These are phyloP conservation scores for Zygotorulaspora danielsina DNA, from an alignment of 805 yeast genomes.

Conservation along the genomic window DNA sequence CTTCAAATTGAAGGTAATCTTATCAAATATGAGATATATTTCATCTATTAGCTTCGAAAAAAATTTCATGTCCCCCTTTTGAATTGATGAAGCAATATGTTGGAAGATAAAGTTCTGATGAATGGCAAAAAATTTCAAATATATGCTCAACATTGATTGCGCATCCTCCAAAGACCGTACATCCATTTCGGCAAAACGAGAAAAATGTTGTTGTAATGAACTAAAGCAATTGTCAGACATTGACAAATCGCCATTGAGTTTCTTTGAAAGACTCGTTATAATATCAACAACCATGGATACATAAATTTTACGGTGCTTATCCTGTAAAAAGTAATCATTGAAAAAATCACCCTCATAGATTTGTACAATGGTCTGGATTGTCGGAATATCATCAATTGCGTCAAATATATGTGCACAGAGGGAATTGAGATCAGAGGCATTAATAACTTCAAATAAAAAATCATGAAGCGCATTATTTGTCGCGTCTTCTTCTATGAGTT, in stretches of 20 bases:
- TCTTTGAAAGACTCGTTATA: slow-evolving; percentile 23
- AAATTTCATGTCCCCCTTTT: slow-evolving; percentile 7
- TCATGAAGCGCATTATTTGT: slow-evolving; percentile 7
- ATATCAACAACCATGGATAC: slow-evolving; percentile 23
- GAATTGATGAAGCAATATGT: slow-evolving; percentile 16
- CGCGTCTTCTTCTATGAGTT: slow-evolving; percentile 4
- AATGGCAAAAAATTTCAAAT: slow-evolving; percentile 29
- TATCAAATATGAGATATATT: slow-evolving; percentile 26
- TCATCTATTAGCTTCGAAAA: slow-evolving; percentile 15
- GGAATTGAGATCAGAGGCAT: slow-evolving; percentile 22
- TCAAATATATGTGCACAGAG: slow-evolving; percentile 30
- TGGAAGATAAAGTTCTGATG: slow-evolving; percentile 29
- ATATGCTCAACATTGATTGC: slow-evolving; percentile 21
- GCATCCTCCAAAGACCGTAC: slow-evolving; percentile 9
- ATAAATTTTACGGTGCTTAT: slow-evolving; percentile 10
- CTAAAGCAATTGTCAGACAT: slow-evolving; percentile 16
- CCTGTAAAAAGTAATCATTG: slow-evolving; percentile 14
- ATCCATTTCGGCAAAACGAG: slow-evolving; percentile 13
- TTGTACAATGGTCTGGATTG: slow-evolving; percentile 16
- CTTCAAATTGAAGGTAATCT: slow-evolving; percentile 26
- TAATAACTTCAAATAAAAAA: slow-evolving; percentile 24
- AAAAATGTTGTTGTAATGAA: slow-evolving; percentile 15
- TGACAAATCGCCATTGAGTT: slow-evolving; percentile 12
- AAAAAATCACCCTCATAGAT: slow-evolving; percentile 29
- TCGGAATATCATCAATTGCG: slow-evolving; percentile 15